Percentiles rank a stretch among this genome's conserved stretches.
Evolutionary conservation across 805 yeast species (phyloP).

Genomic region (Kodamaea lidongshanica): DNA sequence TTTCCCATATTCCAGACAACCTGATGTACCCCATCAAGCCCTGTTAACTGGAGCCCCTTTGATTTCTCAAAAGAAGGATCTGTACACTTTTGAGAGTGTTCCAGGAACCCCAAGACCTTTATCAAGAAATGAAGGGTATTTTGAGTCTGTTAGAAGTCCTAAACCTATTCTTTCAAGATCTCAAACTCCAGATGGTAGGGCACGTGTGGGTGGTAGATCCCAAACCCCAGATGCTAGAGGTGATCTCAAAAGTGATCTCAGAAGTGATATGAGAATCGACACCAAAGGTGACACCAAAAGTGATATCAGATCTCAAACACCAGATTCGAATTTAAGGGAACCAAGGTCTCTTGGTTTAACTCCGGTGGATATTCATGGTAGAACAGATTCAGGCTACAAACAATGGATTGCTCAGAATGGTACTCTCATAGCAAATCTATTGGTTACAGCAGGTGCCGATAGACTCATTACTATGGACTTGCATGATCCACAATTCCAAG

Average conservation of each 20-base stretch:
- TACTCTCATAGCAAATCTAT: conserved; percentile 77
- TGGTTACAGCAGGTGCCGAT: conserved; percentile 92
- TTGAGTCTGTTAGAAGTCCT: no score
- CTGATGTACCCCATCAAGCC: conserved; percentile 78
- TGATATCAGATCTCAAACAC: conserved; percentile 1
- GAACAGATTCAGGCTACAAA: conserved; percentile 65
- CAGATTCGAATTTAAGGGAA: no score
- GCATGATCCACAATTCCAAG: conserved; percentile 97
- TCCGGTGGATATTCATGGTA: conserved; percentile 31
- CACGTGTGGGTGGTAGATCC: background rate
- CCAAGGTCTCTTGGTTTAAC: conserved; percentile 19
- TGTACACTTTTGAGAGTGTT: conserved; percentile 44
- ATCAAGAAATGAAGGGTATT: conserved; percentile 23
- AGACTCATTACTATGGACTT: conserved; percentile 96
- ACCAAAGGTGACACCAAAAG: background rate
- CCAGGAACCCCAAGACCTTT: conserved; percentile 47
- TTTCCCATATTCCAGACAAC: conserved; percentile 94
- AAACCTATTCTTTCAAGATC: background rate
- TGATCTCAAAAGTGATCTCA: no score
- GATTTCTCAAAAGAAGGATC: conserved; percentile 26
- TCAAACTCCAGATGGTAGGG: background rate
- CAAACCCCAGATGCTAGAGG: background rate
- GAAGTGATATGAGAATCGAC: background rate
- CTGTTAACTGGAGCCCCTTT: conserved; percentile 64
- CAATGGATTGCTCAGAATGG: conserved; percentile 97